phyloP scores from a whole-genome alignment of 306 rosid genomes.

The Lupinus albus region DNA sequence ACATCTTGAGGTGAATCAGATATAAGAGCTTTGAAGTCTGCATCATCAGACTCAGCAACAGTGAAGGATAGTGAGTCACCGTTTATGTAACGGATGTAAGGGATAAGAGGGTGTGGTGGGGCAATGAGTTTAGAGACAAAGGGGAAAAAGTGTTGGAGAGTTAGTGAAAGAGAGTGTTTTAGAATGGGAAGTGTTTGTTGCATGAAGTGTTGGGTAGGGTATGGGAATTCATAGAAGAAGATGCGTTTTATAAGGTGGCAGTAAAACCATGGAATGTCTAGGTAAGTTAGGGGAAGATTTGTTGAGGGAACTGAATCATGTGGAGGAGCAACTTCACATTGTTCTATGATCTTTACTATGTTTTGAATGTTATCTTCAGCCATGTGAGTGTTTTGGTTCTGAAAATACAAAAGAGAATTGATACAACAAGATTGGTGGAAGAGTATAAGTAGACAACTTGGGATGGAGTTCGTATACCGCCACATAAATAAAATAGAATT shows the following conservation, averaged over 20 bases:
- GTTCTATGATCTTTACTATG: conserved; percentile 17
- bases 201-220: conserved; percentile 36
- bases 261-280: conserved; percentile 46
- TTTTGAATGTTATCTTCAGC: neutral
- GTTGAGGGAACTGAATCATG: conserved; percentile 33
- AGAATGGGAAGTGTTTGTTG: conserved; percentile 44
- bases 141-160: conserved; percentile 53
- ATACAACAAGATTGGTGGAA: no score
- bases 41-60: conserved; percentile 5
- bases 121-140: conserved; percentile 31
- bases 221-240: conserved; percentile 44
- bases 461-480: no score
- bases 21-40: conserved; percentile 19
- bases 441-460: no score
- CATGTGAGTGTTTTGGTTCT: neutral
- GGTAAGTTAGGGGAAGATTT: conserved; percentile 46
- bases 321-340: conserved; percentile 41
- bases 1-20: conserved; percentile 33
- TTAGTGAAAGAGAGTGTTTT: conserved; percentile 48
- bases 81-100: conserved; percentile 31
- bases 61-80: conserved; percentile 35
- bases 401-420: neutral
- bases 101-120: conserved; percentile 34
- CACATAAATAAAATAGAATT: no score
- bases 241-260: conserved; percentile 36